A percentile compares a stretch with the other conserved stretches of the same genome.
phyloP scores from a whole-genome alignment of 2,329 filamentous ascomycete species.

The Ascocoryne sarcoides region DNA sequence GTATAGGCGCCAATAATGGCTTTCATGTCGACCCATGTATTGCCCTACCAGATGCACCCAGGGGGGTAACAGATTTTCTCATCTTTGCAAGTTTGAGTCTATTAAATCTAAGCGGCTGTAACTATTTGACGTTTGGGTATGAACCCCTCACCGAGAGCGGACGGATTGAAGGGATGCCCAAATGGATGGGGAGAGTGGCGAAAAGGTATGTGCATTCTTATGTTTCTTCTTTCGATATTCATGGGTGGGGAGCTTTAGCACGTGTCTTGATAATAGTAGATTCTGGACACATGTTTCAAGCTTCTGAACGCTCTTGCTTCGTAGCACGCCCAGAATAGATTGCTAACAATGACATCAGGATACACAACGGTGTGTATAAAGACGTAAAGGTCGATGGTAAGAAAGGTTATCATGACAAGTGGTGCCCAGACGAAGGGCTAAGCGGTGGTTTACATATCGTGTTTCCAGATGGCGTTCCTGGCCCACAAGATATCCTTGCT shows the following conservation, averaged over 20 bases:
- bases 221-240: too few relatives aligned
- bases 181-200: conserved; percentile 24
- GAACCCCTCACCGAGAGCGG: conserved; percentile 29
- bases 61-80: conserved; percentile 32
- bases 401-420: conserved; percentile 34
- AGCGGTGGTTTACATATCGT: conserved; percentile 30
- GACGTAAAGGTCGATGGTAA: conserved; percentile 31
- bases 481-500: conserved; percentile 27
- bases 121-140: conserved; percentile 32
- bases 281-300: too few relatives aligned
- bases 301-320: too few relatives aligned
- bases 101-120: conserved; percentile 26
- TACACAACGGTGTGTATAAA: conserved; percentile 28
- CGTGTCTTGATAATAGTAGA: too few relatives aligned
- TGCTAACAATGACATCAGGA: too few relatives aligned
- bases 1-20: conserved; percentile 29
- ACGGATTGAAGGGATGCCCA: conserved; percentile 28
- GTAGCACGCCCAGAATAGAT: too few relatives aligned
- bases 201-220: too few relatives aligned
- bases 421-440: conserved; percentile 28
- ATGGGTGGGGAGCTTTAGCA: too few relatives aligned
- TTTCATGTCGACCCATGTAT: conserved; percentile 33
- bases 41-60: conserved; percentile 25
- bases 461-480: conserved; percentile 29
- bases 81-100: conserved; percentile 32